Evolutionary conservation across 805 yeast genomes (phyloP).

Genomic region (Yamadazyma kitorensis): DNA sequence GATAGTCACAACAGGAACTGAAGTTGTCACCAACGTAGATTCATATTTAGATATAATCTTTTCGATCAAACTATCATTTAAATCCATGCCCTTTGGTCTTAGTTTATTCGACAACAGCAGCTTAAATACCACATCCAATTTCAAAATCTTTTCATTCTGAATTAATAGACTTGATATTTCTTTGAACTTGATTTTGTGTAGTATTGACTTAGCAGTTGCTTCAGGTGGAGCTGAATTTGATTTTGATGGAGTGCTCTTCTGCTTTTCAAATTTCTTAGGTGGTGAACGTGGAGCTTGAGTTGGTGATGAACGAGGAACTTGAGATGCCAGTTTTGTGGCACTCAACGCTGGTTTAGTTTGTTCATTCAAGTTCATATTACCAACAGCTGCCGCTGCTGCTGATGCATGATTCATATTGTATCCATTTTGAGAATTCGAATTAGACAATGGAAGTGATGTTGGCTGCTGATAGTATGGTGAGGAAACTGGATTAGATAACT

Average conservation of each 20-base stretch:
- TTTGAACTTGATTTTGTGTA: constrained; percentile 23
- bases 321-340: no score
- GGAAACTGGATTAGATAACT: constrained; percentile 2
- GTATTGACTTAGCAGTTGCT: not conserved
- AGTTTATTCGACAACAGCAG: constrained; percentile 30
- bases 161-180: constrained; percentile 32
- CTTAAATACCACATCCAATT: constrained; percentile 37
- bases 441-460: not conserved
- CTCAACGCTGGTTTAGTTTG: no score
- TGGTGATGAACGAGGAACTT: not conserved
- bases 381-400: constrained; percentile 11
- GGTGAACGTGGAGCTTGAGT: not conserved
- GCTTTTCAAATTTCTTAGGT: not conserved
- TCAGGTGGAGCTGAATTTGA: not conserved
- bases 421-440: not conserved
- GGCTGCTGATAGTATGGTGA: constrained; percentile 8
- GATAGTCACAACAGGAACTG: constrained; percentile 35
- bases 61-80: constrained; percentile 33
- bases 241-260: not conserved
- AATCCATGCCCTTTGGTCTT: constrained; percentile 16
- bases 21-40: constrained; percentile 16
- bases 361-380: no score
- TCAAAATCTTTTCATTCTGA: constrained; percentile 37
- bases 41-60: constrained; percentile 24
- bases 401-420: constrained; percentile 6